Evolutionary conservation across 495 filamentous ascomycete genomes (phyloP), one percentile per base, ranked within the genome.

Genomic region (Xylaria telfairii): DNA sequence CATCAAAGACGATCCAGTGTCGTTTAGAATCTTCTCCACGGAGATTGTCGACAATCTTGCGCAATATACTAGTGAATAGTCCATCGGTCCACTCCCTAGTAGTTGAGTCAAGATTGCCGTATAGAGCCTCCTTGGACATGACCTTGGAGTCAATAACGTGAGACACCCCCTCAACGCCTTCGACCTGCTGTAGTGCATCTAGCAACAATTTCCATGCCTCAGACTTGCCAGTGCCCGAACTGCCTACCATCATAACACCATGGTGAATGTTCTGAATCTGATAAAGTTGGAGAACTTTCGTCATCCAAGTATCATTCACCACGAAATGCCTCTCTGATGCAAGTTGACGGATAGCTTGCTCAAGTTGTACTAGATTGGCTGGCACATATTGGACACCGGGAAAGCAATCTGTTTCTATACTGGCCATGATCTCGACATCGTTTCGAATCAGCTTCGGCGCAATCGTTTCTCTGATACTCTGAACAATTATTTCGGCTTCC

Each of bases 171-270:
- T 99, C 96, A 34, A 96, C 87, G 24, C 90, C 90, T 79, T 99
- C 95, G 34, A 96, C 90, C 61, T 91, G 89, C 77, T 98, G 95
- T 72, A 99, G 83, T 12, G 96, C 96, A 76, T 95, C 92, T 13
- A 99, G 87, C n/a, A 99, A 87, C 21, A 96, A 90, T 76, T 93
- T 93, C 96, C 96, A 99, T 24, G 95, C 91, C 6, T 91, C 89
- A 65, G 96, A 97, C 82, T 99, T 99, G 72, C 96, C 96, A 42
- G 95, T 90, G 13, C 96, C 96, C 5, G 96, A 98, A 75, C 91
- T 92, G 53, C 96, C 96, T 7, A 99, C 96, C 96, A 98, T 98
- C 96, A 99, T 99, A 21, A 99, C 96, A 89, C 96, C 96, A 74
- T 99, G 96, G 75, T 99, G 96, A 53, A 98, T 96, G 63, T 87